These are phyloP conservation scores for Ogataea dorogensis DNA, from an alignment of 805 yeast species.

Conservation along the genomic window DNA sequence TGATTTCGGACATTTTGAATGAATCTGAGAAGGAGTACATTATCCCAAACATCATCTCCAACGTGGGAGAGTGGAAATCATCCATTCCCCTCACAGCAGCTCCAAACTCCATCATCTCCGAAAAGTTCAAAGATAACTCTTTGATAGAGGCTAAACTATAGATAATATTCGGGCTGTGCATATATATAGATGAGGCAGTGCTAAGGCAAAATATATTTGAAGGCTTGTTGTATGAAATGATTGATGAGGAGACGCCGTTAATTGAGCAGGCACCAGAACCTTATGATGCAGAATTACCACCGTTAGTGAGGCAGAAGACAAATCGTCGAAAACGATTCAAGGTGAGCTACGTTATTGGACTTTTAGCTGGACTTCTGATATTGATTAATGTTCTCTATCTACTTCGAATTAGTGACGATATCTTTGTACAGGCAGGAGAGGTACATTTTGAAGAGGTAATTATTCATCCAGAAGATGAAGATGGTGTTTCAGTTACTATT, in stretches of 20 bases:
- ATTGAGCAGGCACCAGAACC: slow-evolving; percentile 3
- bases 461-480: neutral
- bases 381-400: slow-evolving; percentile 1
- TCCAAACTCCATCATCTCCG: slow-evolving; percentile 50
- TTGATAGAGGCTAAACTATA: slow-evolving; percentile 23
- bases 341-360: neutral
- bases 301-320: neutral
- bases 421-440: neutral
- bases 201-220: neutral
- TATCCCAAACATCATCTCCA: slow-evolving; percentile 34
- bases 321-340: neutral
- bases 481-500: slow-evolving; percentile 1
- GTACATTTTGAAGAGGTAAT: neutral
- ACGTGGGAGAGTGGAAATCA: slow-evolving; percentile 56
- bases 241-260: slow-evolving; percentile 8
- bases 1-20: slow-evolving; percentile 16
- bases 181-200: too few species aligned
- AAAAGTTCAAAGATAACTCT: slow-evolving; percentile 25
- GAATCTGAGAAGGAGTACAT: slow-evolving; percentile 19
- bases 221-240: slow-evolving; percentile 1
- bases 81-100: slow-evolving; percentile 52
- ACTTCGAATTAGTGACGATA: slow-evolving; percentile 1
- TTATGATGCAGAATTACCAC: neutral
- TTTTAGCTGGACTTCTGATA: neutral
- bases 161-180: slow-evolving; percentile 2